These are phyloP conservation scores for Monilinia laxa DNA, from an alignment of 2,329 filamentous ascomycete species.

Conservation along the genomic window DNA sequence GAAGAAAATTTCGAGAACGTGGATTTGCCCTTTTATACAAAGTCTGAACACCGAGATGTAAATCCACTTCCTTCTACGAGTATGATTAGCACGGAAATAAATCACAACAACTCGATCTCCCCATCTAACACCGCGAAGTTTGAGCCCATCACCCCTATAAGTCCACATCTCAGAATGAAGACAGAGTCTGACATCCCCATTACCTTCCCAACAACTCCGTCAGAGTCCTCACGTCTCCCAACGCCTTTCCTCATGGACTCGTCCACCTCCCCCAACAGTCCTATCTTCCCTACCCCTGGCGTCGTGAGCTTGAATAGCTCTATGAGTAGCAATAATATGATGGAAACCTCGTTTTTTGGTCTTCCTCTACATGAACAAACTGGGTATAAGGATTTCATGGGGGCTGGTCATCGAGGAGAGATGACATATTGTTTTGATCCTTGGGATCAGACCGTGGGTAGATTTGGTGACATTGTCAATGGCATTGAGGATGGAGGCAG, in stretches of 20 bases:
- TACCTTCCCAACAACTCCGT: background rate
- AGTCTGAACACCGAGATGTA: background rate
- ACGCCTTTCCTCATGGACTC: conserved; percentile 3
- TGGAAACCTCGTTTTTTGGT: background rate
- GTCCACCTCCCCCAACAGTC: conserved; percentile 2
- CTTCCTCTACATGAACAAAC: background rate
- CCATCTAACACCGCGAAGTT: background rate
- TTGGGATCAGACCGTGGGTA: background rate
- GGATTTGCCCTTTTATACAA: background rate
- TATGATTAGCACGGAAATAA: background rate
- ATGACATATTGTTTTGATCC: conserved; percentile 2
- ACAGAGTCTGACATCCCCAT: conserved; percentile 11
- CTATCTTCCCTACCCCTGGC: background rate
- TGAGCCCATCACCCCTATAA: background rate
- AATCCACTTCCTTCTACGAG: background rate
- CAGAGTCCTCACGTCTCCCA: background rate
- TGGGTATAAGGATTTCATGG: background rate
- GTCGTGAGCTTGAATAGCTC: background rate
- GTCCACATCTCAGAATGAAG: background rate
- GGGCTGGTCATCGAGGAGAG: background rate
- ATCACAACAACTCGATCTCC: background rate
- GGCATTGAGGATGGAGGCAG: background rate
- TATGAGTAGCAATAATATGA: background rate
- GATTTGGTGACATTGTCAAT: background rate
- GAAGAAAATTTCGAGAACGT: background rate